A percentile compares a stretch with the other conserved stretches of the same genome.
These are phyloP conservation scores for Fomitopsis pulvina DNA, from an alignment of 768 basidiomycete genomes.

Conservation along the genomic window DNA sequence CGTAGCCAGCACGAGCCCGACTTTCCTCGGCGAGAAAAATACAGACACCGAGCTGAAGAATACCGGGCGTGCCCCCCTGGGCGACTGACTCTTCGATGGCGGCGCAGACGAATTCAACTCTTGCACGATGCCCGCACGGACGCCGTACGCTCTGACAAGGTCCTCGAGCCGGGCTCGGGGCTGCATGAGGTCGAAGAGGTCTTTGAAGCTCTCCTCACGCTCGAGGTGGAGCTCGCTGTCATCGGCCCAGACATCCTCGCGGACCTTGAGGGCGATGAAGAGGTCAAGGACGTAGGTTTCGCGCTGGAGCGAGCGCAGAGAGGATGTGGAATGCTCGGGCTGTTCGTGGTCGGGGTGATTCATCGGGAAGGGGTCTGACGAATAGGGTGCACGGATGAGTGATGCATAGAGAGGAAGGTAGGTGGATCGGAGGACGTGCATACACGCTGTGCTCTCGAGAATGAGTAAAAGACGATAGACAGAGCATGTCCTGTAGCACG, in stretches of 20 bases:
- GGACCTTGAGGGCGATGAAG: conserved; percentile 75
- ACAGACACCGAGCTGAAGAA: conserved; percentile 32
- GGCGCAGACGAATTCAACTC: conserved; percentile 1
- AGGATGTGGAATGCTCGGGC: conserved; percentile 14
- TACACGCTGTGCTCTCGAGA: conserved; percentile 43
- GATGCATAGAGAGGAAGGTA: conserved; percentile 62
- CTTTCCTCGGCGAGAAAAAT: conserved; percentile 33
- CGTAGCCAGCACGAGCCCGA: conserved; percentile 29
- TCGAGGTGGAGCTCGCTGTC: conserved; percentile 71
- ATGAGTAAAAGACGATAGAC: background rate
- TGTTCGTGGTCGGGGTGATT: conserved; percentile 21
- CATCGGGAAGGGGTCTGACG: conserved; percentile 73
- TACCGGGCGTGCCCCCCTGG: conserved; percentile 13
- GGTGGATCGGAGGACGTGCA: conserved; percentile 74
- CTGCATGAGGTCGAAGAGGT: conserved; percentile 72
- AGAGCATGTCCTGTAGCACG: conserved; percentile 12
- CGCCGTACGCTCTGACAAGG: conserved; percentile 43
- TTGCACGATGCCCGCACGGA: conserved; percentile 29
- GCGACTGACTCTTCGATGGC: background rate
- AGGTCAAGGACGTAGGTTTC: conserved; percentile 72
- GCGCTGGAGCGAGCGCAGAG: conserved; percentile 48
- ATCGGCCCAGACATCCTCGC: conserved; percentile 73
- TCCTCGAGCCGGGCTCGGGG: conserved; percentile 75
- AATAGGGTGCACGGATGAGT: conserved; percentile 61
- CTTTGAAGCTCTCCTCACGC: conserved; percentile 69